Evolutionary conservation across 192 early-diverging fungal species (phyloP), one percentile per base, ranked within the genome.

Genomic region (Coemansia sp.): DNA sequence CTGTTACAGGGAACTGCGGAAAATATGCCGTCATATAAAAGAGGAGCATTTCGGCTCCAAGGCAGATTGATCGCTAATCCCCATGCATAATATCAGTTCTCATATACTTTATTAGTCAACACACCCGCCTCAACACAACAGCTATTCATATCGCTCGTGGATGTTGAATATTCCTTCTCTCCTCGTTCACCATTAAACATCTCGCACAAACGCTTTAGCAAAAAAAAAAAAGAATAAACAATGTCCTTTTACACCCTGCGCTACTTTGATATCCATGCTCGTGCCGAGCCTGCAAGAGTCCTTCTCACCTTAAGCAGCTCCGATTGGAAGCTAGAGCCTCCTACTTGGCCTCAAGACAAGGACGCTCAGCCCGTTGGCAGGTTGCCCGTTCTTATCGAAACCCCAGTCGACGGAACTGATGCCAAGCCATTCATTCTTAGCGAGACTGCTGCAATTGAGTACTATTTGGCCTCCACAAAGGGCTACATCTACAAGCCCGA

Each of bases 371-470:
- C 75, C 8, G 73, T 73, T 34, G 75, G 75, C 11, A 66, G 41
- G 17, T 11, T 77, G 33, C 75, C 75, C 0, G 75, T 73, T 1
- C 63, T 77, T 50, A 22, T 71, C 13, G 71, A 77, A 40, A 75
- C 59, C 17, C 33, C 55, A 34, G 34, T 13, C n/a, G 19, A 34
- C 34, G 34, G 17, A 5, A 8, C 14, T 5, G 54, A 32, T 14
- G 41, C 42, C 17, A 4, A 7, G 0, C 29, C 55, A 14, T 66
- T 83, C 46, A 20, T 67, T 8, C 61, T 87, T 0, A 61, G 75
- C 25, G 83, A 87, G 13, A 53, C 80, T 0, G 43, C 59, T 14
- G 75, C 81, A 0, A 87, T 87, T 38, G 82, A 82, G 42, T 71
- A 83, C 9, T 85, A 84, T 43, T 69, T 87, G 4, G 65, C 77